Evolutionary conservation across 2,329 filamentous ascomycete genomes (phyloP).

Genomic region (Elsinoe perseae): DNA sequence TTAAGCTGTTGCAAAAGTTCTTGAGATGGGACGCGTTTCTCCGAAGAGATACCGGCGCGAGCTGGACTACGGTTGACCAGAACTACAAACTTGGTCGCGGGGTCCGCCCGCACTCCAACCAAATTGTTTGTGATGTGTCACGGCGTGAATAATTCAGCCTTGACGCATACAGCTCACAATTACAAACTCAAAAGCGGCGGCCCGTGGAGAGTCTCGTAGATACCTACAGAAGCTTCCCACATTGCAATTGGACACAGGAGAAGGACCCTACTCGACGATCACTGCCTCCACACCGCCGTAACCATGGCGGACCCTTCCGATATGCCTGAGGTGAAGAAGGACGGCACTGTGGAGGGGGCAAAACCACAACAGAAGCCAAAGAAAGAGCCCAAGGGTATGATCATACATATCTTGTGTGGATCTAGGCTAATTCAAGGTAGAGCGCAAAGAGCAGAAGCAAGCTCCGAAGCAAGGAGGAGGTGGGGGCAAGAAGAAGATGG

Average conservation of each 20-base stretch:
- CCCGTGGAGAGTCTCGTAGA: too few relatives aligned
- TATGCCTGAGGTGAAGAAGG: conserved; percentile 12
- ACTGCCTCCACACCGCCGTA: background rate
- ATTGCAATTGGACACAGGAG: background rate
- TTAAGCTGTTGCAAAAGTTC: conserved; percentile 15
- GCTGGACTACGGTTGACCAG: conserved; percentile 2
- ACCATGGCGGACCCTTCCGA: conserved; percentile 12
- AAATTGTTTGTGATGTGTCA: conserved; percentile 9
- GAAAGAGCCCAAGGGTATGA: conserved; percentile 18
- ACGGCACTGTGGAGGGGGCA: conserved; percentile 19
- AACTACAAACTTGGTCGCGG: background rate
- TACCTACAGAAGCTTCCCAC: background rate
- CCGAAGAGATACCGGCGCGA: conserved; percentile 14
- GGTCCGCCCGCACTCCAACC: conserved; percentile 9
- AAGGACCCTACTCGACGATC: background rate
- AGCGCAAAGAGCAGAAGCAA: conserved; percentile 24
- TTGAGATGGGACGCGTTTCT: conserved; percentile 7
- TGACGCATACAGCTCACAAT: background rate
- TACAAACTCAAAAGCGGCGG: too few relatives aligned
- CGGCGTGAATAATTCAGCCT: conserved; percentile 5
- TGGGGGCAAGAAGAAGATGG: conserved; percentile 37
- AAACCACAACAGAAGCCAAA: conserved; percentile 19
- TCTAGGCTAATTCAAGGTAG: conserved; percentile 11
- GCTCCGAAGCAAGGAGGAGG: conserved; percentile 22
- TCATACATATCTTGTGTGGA: background rate